Evolutionary conservation across 2,329 filamentous ascomycete genomes (phyloP).

Genomic region (Penicillium frequentans): DNA sequence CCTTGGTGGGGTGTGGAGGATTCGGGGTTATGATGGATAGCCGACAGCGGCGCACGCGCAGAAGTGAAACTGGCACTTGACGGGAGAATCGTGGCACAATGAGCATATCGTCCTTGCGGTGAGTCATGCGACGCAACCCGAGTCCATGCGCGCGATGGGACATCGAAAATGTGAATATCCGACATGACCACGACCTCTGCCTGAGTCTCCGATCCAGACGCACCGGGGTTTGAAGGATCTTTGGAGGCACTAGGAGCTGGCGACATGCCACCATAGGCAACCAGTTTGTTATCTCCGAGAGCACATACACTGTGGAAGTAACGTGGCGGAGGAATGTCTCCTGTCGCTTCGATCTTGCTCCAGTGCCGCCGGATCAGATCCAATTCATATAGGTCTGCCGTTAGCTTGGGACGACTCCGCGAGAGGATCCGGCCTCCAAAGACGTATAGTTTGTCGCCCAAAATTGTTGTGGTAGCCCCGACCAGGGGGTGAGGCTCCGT

Average conservation of each 20-base stretch:
- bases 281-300: slow-evolving; percentile 90
- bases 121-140: slow-evolving; percentile 76
- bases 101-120: slow-evolving; percentile 92
- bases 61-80: slow-evolving; percentile 87
- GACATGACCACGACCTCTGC: slow-evolving; percentile 96
- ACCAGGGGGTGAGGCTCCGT: slow-evolving; percentile 88
- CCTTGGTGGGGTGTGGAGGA: slow-evolving; percentile 84
- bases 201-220: slow-evolving; percentile 60
- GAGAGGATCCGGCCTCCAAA: slow-evolving; percentile 91
- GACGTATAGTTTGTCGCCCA: slow-evolving; percentile 95
- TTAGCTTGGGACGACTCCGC: slow-evolving; percentile 77
- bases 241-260: slow-evolving; percentile 59
- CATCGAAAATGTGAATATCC: slow-evolving; percentile 94
- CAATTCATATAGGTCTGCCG: slow-evolving; percentile 88
- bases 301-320: slow-evolving; percentile 98
- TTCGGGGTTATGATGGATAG: slow-evolving; percentile 84
- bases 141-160: slow-evolving; percentile 78
- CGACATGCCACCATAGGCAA: slow-evolving; percentile 98
- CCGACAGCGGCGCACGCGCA: slow-evolving; percentile 76
- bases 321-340: slow-evolving; percentile 83
- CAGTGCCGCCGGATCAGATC: slow-evolving; percentile 90
- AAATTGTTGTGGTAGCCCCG: slow-evolving; percentile 88
- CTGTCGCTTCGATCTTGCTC: slow-evolving; percentile 81
- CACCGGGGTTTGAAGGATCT: slow-evolving; percentile 42
- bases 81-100: slow-evolving; percentile 89